Base-by-base conservation (phyloP, 129 eudicot species). In the Pulicaria dysenterica region DNA sequence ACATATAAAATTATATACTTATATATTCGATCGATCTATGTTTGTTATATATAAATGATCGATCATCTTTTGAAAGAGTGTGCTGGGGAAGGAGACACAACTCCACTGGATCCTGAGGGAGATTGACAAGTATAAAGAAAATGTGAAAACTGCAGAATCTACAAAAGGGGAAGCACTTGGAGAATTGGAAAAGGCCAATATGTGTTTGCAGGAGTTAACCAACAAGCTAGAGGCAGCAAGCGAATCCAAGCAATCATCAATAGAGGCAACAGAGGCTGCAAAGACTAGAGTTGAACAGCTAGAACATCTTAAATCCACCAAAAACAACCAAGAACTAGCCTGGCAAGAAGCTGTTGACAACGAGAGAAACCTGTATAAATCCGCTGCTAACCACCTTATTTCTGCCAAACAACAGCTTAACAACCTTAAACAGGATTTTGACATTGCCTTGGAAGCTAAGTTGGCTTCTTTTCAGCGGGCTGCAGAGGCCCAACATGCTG, bases 51-150 rank as follows among this genome's bases (percentile, higher is more conserved):
- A 24, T 24, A n/a, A n/a, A n/a, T n/a, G n/a, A n/a, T n/a, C n/a
- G 31, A 24, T 24, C 31, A 15, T 41, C 3, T n/a, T 64, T 24
- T 11, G n/a, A 31, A 46, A 91, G 97, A 79, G 91, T 67, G 89
- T 87, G 60, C 48, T 85, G 44, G 95, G 88, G 77, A 81, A 79
- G 81, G 95, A 86, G 78, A 79, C 97, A 13, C 91, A 90, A 65
- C 90, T 82, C 67, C 91, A 86, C 78, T 77, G 94, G 91, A 68
- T 83, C 50, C 76, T 78, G 1, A 86, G 83, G 67, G 91, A 88
- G 70, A 86, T 90, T 5, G 91, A 85, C 55, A 79, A 73, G 82
- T 86, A 67, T 58, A 91, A 80, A 65, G 85, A 85, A 39, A 73
- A 72, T 58, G 76, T 86, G 0, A 88, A 80, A 74, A 62, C 47